phyloP scores from a whole-genome alignment of 1,284 basidiomycete species.

The Gymnopus androsaceus region DNA sequence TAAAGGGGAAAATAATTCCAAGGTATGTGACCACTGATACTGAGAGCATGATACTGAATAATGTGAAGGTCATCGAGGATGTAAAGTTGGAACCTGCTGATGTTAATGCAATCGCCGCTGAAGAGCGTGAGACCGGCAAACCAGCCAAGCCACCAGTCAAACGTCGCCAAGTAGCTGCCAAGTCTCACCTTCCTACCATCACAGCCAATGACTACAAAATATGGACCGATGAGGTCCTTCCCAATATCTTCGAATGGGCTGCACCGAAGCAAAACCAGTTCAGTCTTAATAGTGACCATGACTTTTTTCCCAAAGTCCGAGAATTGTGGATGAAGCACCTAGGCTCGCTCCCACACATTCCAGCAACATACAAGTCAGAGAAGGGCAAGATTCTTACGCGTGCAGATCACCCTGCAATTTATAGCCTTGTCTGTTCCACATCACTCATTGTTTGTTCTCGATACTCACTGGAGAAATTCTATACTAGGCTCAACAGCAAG shows the following conservation, averaged over 20 bases:
- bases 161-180: neutral
- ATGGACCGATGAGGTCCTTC: neutral
- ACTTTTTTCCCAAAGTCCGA: neutral
- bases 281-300: too few relatives aligned
- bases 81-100: neutral
- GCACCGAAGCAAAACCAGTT: too few relatives aligned
- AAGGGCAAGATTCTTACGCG: neutral
- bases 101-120: neutral
- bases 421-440: neutral
- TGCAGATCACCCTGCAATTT: conserved; percentile 2
- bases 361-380: neutral
- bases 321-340: neutral
- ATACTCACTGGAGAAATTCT: too few relatives aligned
- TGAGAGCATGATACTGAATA: neutral
- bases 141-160: neutral
- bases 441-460: neutral
- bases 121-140: conserved; percentile 3
- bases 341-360: neutral
- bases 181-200: neutral
- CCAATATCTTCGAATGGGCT: too few relatives aligned
- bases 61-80: neutral
- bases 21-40: neutral
- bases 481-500: neutral
- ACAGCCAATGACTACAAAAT: neutral
- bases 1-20: neutral